A percentile compares a stretch with the other conserved stretches of the same genome.
Evolutionary conservation across 495 filamentous ascomycete genomes (phyloP).

Genomic region (Xylaria palmicola): DNA sequence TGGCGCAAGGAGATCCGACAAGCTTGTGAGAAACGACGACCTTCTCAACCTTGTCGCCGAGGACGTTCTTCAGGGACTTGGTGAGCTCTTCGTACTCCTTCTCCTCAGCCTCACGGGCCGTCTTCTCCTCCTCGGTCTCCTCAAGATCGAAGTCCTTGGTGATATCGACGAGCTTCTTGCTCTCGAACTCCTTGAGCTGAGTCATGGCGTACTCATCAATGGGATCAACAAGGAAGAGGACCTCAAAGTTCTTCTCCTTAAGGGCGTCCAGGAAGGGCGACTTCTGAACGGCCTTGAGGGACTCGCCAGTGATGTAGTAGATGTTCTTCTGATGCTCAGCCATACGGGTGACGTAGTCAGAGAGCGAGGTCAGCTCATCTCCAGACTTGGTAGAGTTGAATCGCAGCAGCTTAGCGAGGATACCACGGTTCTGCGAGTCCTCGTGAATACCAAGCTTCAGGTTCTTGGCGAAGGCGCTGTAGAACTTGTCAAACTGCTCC

Average conservation of each 20-base stretch:
- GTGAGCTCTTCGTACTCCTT: constrained; percentile 93
- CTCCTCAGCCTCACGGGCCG: constrained; percentile 89
- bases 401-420: constrained; percentile 96
- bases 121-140: constrained; percentile 99
- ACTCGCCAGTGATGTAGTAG: constrained; percentile 99
- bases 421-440: constrained; percentile 93
- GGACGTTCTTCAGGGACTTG: constrained; percentile 97
- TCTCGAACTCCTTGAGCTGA: constrained; percentile 99
- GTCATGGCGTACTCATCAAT: constrained; percentile 99
- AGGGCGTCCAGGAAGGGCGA: constrained; percentile 98
- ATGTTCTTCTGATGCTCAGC: constrained; percentile 99
- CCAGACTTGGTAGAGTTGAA: constrained; percentile 99
- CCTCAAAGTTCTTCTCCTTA: constrained; percentile 99
- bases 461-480: constrained; percentile 99
- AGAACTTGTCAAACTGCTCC: constrained; percentile 99
- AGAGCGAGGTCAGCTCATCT: constrained; percentile 89
- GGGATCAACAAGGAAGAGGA: constrained; percentile 97
- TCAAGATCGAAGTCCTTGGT: constrained; percentile 99
- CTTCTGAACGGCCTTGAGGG: constrained; percentile 94
- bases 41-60: constrained; percentile 99
- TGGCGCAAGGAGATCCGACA: constrained; percentile 90
- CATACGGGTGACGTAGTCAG: constrained; percentile 98
- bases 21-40: constrained; percentile 99
- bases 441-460: constrained; percentile 99
- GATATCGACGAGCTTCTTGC: constrained; percentile 99